Conservation (phyloP, 352 stramenopile species). For the Saprolegnia parasitica region DNA sequence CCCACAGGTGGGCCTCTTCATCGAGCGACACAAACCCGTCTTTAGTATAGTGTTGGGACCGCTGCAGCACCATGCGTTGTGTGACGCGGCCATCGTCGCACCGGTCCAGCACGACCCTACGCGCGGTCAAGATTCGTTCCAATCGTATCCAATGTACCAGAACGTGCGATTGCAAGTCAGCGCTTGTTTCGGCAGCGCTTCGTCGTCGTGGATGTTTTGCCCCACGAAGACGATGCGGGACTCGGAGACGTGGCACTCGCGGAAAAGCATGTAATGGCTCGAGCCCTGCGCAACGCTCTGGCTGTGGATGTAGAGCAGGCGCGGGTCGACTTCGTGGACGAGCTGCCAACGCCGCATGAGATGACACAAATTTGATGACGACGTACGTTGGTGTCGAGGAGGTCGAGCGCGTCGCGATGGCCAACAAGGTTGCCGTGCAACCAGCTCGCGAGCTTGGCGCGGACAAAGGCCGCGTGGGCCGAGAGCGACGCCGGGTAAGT, state of each 20-base stretch:
- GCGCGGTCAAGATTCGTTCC: neutral
- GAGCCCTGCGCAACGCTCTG: neutral
- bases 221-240: neutral
- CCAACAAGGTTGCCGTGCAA: neutral
- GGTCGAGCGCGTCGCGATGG: neutral
- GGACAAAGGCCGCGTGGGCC: neutral
- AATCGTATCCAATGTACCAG: neutral
- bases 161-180: neutral
- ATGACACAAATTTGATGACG: neutral
- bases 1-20: neutral
- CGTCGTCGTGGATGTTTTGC: neutral
- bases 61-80: neutral
- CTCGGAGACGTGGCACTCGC: neutral
- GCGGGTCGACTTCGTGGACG: neutral
- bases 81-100: neutral
- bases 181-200: neutral
- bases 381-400: neutral
- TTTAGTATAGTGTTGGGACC: neutral
- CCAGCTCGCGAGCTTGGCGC: neutral
- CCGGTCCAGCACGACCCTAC: neutral
- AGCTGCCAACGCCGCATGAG: neutral
- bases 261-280: neutral
- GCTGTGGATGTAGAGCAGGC: neutral
- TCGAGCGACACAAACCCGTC: neutral
- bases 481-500: neutral